Percentiles rank a stretch among this genome's conserved stretches.
phyloP scores from a whole-genome alignment of 202 grass and related monocot genomes.

The Eragrostis tef region DNA sequence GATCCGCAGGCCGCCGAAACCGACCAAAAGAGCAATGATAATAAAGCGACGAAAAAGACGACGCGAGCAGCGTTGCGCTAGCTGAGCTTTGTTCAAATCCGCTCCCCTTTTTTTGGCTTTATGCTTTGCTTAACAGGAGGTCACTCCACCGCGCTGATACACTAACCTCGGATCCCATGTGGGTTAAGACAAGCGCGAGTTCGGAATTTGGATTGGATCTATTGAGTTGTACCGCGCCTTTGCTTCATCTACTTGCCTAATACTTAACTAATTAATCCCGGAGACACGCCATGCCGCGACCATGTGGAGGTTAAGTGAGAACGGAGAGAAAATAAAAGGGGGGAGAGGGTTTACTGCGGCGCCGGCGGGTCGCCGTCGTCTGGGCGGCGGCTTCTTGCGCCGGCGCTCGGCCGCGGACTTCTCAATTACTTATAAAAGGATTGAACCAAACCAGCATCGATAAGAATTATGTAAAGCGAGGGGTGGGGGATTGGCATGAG shows the following conservation, averaged over 20 bases:
- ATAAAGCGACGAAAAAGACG: constrained; percentile 38
- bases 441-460: too few species aligned
- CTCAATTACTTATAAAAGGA: too few species aligned
- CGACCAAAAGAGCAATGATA: constrained; percentile 52
- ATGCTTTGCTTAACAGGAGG: constrained; percentile 43
- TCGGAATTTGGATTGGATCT: constrained; percentile 49
- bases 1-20: constrained; percentile 21
- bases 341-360: constrained; percentile 36
- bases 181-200: constrained; percentile 25
- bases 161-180: constrained; percentile 50
- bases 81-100: constrained; percentile 39
- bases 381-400: constrained; percentile 44
- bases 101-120: constrained; percentile 36
- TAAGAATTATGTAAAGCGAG: too few species aligned
- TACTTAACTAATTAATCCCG: constrained; percentile 38
- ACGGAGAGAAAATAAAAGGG: neutral
- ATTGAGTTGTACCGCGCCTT: constrained; percentile 41
- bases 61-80: neutral
- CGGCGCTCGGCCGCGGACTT: constrained; percentile 36
- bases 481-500: too few species aligned
- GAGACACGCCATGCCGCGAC: neutral
- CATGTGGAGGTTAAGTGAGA: constrained; percentile 34
- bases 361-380: constrained; percentile 35
- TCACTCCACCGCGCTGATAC: too few species aligned
- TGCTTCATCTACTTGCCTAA: neutral